phyloP scores from a whole-genome alignment of 1,284 basidiomycete genomes.

The Malassezia slooffiae region DNA sequence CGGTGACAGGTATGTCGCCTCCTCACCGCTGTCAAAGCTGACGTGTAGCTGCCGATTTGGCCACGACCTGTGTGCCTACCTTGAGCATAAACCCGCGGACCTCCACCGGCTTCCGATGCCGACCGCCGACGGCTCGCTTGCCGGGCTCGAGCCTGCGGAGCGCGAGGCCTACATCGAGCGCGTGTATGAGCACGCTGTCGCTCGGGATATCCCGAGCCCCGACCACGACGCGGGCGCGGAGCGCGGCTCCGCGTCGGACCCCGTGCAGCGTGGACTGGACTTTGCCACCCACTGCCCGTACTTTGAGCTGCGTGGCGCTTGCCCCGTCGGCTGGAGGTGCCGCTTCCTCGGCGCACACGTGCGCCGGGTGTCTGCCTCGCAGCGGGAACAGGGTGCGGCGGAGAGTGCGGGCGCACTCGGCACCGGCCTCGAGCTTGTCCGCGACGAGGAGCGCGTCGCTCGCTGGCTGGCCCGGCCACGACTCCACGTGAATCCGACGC shows the following conservation, averaged over 20 bases:
- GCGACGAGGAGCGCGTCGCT: slow-evolving; percentile 54
- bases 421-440: slow-evolving; percentile 47
- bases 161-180: slow-evolving; percentile 7
- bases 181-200: slow-evolving; percentile 2
- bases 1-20: too few relatives aligned
- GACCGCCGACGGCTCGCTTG: neutral
- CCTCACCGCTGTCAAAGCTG: too few relatives aligned
- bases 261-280: slow-evolving; percentile 52
- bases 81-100: slow-evolving; percentile 10
- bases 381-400: slow-evolving; percentile 1
- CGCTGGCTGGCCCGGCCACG: slow-evolving; percentile 13
- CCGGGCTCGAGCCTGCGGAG: neutral
- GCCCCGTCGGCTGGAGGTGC: slow-evolving; percentile 78
- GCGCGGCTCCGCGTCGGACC: too few relatives aligned
- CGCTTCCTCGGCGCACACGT: slow-evolving; percentile 72
- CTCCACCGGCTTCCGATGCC: neutral
- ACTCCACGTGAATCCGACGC: neutral
- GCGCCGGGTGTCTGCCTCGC: slow-evolving; percentile 18
- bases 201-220: too few relatives aligned
- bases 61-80: slow-evolving; percentile 13
- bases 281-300: slow-evolving; percentile 57
- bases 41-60: slow-evolving; percentile 15
- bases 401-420: slow-evolving; percentile 1
- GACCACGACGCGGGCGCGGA: too few relatives aligned
- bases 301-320: slow-evolving; percentile 64